Evolutionary conservation across 2,329 filamentous ascomycete genomes (phyloP).

Genomic region (Colletotrichum gloeosporioides): DNA sequence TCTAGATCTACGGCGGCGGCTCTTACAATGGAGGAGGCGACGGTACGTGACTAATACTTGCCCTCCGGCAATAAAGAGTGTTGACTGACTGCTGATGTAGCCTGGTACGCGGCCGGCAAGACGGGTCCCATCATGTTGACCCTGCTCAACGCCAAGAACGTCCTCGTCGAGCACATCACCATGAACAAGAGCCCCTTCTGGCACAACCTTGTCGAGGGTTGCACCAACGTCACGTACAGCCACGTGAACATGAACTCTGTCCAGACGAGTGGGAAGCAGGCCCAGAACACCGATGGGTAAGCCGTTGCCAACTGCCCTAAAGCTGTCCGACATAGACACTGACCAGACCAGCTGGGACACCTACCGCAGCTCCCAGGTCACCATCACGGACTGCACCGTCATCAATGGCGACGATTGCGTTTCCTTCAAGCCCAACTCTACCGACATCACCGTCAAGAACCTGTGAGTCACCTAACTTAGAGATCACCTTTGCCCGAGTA

Average conservation of each 20-base stretch:
- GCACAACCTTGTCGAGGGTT: background rate
- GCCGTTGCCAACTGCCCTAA: background rate
- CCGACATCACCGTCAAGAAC: constrained; percentile 71
- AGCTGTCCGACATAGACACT: rapidly evolving
- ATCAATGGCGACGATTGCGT: constrained; percentile 75
- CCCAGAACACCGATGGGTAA: background rate
- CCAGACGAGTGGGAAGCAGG: constrained; percentile 53
- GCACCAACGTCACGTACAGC: background rate
- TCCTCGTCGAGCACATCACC: constrained; percentile 67
- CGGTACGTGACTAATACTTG: constrained; percentile 67
- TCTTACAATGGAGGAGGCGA: constrained; percentile 59
- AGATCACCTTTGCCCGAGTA: too few relatives aligned
- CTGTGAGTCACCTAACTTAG: too few relatives aligned
- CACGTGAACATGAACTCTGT: constrained; percentile 41
- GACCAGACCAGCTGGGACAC: constrained; percentile 73
- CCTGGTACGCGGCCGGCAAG: background rate
- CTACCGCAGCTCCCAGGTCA: constrained; percentile 64
- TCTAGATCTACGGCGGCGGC: constrained; percentile 61
- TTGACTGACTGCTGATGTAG: constrained; percentile 57
- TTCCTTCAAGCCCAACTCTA: constrained; percentile 77
- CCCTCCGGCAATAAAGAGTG: constrained; percentile 40
- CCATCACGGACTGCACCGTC: constrained; percentile 70
- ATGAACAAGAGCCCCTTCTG: constrained; percentile 38
- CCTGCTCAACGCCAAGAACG: constrained; percentile 71
- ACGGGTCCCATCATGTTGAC: constrained; percentile 30